Percentiles rank a stretch among this genome's conserved stretches.
These are phyloP conservation scores for Boletus vinaceobasis DNA, from an alignment of 768 basidiomycete genomes.

Conservation along the genomic window DNA sequence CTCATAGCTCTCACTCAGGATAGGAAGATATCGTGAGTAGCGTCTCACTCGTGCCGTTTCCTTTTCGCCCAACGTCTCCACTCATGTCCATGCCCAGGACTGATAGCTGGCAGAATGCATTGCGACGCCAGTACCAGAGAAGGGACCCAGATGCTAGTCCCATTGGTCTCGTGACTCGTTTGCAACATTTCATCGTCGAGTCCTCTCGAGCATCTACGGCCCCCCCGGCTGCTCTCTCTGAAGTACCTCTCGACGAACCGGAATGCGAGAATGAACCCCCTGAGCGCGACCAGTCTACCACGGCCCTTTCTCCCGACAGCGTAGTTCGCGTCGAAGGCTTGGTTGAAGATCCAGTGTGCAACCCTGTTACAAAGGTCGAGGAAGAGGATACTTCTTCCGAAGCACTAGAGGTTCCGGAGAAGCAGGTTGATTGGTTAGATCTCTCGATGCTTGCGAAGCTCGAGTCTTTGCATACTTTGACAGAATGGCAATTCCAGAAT, in stretches of 20 bases:
- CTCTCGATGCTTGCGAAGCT: conserved; percentile 71
- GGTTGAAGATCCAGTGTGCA: background rate
- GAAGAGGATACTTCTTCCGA: conserved; percentile 19
- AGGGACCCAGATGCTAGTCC: conserved; percentile 70
- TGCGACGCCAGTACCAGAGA: conserved; percentile 75
- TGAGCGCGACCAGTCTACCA: conserved; percentile 4
- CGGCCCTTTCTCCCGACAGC: conserved; percentile 4
- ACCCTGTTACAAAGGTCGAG: conserved; percentile 17
- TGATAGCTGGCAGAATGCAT: conserved; percentile 74
- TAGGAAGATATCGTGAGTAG: conserved; percentile 69
- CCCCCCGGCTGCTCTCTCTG: conserved; percentile 12
- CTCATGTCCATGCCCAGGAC: conserved; percentile 39
- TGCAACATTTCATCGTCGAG: conserved; percentile 21
- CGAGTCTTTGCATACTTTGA: conserved; percentile 66
- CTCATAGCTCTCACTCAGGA: conserved; percentile 76
- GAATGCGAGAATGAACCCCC: conserved; percentile 13
- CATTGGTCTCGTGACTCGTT: conserved; percentile 51
- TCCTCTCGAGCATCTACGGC: conserved; percentile 30
- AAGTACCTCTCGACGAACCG: conserved; percentile 3
- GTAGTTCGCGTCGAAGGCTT: background rate
- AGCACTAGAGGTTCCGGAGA: conserved; percentile 28
- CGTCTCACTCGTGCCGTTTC: conserved; percentile 18
- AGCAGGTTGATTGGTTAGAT: conserved; percentile 64
- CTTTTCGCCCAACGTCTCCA: conserved; percentile 13
- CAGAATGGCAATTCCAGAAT: conserved; percentile 88